These are phyloP conservation scores for Barbarea vulgaris DNA, from an alignment of 345 rosid genomes.

Conservation along the genomic window DNA sequence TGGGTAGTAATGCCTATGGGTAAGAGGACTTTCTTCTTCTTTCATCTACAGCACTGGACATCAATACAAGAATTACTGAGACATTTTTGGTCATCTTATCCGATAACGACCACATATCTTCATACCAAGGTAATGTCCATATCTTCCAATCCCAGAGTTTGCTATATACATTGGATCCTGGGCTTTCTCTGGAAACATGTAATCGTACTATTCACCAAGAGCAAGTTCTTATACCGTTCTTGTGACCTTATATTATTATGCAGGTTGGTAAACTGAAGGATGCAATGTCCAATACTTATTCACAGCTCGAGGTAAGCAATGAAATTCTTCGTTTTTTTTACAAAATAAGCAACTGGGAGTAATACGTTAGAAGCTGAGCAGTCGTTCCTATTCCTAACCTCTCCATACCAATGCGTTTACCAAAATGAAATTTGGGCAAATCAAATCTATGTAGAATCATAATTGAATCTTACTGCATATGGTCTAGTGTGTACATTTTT, in stretches of 20 bases:
- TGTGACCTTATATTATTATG: conserved; percentile 16
- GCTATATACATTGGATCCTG: neutral
- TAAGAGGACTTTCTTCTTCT: conserved; percentile 2
- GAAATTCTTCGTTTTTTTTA: neutral
- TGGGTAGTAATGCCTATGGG: conserved; percentile 9
- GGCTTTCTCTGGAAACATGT: neutral
- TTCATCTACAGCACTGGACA: conserved; percentile 65
- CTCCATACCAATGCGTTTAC: conserved; percentile 1
- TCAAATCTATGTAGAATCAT: neutral
- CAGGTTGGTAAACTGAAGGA: conserved; percentile 88
- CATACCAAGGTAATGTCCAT: conserved; percentile 61
- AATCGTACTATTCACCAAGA: neutral
- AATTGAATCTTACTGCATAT: neutral
- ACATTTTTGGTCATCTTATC: conserved; percentile 98
- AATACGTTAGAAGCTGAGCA: conserved; percentile 10
- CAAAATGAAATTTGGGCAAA: neutral
- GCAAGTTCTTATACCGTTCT: neutral
- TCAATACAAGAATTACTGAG: conserved; percentile 76
- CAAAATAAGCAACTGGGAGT: conserved; percentile 13
- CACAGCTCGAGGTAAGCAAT: conserved; percentile 72
- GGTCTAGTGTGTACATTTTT: neutral
- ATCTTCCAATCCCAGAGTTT: neutral
- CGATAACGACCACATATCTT: conserved; percentile 74
- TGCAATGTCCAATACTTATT: conserved; percentile 82
- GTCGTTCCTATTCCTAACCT: conserved; percentile 17